phyloP scores from a whole-genome alignment of 2,329 filamentous ascomycete species.

The Neofusicoccum sp. region DNA sequence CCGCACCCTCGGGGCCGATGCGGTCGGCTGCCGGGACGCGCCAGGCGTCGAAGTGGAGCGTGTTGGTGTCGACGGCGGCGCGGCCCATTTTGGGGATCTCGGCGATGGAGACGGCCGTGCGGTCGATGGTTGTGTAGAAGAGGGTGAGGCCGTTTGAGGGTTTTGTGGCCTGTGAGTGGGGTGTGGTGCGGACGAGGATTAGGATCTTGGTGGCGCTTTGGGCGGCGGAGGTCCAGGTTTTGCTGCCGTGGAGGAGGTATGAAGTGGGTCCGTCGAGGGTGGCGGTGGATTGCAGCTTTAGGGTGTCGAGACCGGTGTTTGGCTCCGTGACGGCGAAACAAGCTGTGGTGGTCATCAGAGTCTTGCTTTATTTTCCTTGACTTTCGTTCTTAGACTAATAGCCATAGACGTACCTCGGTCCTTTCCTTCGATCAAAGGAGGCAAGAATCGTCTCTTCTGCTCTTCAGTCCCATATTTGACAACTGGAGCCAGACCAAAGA shows the following conservation, averaged over 20 bases:
- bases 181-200: constrained; percentile 74
- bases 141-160: constrained; percentile 74
- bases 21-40: constrained; percentile 64
- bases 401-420: constrained; percentile 33
- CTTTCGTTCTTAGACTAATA: no score
- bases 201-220: constrained; percentile 85
- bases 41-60: constrained; percentile 86
- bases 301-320: constrained; percentile 76
- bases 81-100: constrained; percentile 86
- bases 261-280: constrained; percentile 54
- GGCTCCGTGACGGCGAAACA: constrained; percentile 87
- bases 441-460: constrained; percentile 45
- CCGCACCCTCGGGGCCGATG: constrained; percentile 72
- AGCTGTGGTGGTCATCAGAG: constrained; percentile 68
- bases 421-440: constrained; percentile 43
- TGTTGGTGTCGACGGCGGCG: constrained; percentile 79
- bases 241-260: constrained; percentile 74
- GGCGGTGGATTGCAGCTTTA: constrained; percentile 69
- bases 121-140: constrained; percentile 78
- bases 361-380: constrained; percentile 43
- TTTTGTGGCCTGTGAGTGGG: constrained; percentile 66
- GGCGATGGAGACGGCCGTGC: constrained; percentile 63
- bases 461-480: constrained; percentile 48
- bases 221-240: constrained; percentile 87
- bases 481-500: constrained; percentile 51